Base-by-base conservation (phyloP, 257 asterid genomes). In the Scutellaria galericulata region DNA sequence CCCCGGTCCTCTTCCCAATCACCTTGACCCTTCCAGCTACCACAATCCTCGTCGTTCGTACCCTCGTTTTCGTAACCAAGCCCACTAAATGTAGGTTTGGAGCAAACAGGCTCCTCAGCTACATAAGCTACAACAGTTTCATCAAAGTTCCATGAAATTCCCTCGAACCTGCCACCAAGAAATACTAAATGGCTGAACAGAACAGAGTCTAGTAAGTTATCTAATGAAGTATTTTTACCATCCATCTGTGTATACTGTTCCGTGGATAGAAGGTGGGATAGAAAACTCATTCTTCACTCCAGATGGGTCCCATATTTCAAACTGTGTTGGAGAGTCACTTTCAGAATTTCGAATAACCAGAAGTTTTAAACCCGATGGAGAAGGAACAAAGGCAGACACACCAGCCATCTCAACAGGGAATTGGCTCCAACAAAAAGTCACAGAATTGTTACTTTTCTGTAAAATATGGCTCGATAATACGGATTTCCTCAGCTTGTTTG, bases 1-100 rank as follows among this genome's bases (percentile, higher is more conserved):
- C 99, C 99, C 99, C 98, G 92, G 44, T 85, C 92, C 80, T 92
- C 99, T 81, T 92, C 97, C 93, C 95, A 95, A 7, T 83, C 90
- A 35, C 97, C 98, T 79, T 84, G 85, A 76, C 90, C 95, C 75
- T 87, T 88, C 99, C 99, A 92, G 80, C 85, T 87, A 50, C 86
- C 84, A 47, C 80, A 53, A 75, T 88, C 95, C 71, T 86, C 90
- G 46, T 89, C 92, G 9, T 79, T 24, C 50, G 80, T 22, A 20
- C 70, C 86, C 40, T 82, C 87, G 37, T 79, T 88, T 67, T 78
- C 81, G 70, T 79, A 90, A 64, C 94, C 97, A n/a, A 61, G 71
- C 64, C 62, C 15, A 48, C 73, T 81, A 70, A 95, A 91, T 11
- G 87, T 77, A 24, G 99, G 98, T 73, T 83, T 87, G 41, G 81